Evolutionary conservation across 2,329 filamentous ascomycete species (phyloP), one percentile per base, ranked within the genome.

Genomic region (Lasiodiplodia sp.): DNA sequence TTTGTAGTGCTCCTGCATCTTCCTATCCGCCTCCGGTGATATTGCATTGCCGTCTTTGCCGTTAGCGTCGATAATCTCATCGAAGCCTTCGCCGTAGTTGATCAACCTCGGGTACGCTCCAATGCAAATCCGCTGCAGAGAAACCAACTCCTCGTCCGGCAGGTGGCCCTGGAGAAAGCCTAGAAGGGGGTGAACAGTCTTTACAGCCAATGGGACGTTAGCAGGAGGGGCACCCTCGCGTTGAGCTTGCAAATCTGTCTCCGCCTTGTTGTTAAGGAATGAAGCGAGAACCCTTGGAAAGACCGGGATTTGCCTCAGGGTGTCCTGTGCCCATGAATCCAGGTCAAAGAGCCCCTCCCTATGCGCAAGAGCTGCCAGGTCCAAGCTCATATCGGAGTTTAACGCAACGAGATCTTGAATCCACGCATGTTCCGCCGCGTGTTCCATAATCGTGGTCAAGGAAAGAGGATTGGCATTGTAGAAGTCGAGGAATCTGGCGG

Each of bases 1-100:
- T 80, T 97, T 97, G 79, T 97, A 99, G 71, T 97, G 91, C 72
- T 97, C 93, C 76, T 98, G 94, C 96, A 99, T 99, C 78, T 93
- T 92, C 71, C 87, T 89, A 73, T 97, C 94, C 66, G 95, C 93
- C 25, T 90, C 89, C 23, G 87, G 85, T 0, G 94, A 91, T 1
- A 99, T 86, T 1, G 88, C 86, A 75, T 98, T 97, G n/a, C 92
- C 90, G 23, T 91, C 88, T 73, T 89, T 87, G 55, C 93, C 92
- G 76, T 96, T 97, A 11, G 86, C 85, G 75, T 98, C 93, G 72
- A 99, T 94, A 52, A 98, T 89, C 68, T 96, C 92, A 78, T 99
- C 94, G 71, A 91, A 94, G 4, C 92, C 94, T 80, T 97, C 93
- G 2, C 94, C 94, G 73, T 97, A 98, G 76, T 99, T 99, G 83